Evolutionary conservation across 495 filamentous ascomycete genomes (phyloP), one percentile per base, ranked within the genome.

Genomic region (Neurospora sublineolata): DNA sequence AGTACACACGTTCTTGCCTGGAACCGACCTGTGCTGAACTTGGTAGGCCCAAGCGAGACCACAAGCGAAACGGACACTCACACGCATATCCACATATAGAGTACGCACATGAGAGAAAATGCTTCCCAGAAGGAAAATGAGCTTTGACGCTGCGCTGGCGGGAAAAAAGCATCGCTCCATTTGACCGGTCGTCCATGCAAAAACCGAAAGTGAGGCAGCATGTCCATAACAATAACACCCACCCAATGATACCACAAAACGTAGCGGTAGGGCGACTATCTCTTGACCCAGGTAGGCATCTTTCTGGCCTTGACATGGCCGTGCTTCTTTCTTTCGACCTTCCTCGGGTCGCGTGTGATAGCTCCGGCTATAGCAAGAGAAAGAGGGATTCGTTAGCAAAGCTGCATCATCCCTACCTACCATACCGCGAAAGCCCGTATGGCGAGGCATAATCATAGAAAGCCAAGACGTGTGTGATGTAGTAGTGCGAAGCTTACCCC

Each of bases 271-370:
- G 40, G 12, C 37, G 71, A 73, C 76, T 89, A 91, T 83, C 89
- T 86, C 88, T 97, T 97, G 84, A 98, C 94, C 95, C 95, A 99
- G 74, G 96, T 86, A 70, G 94, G 96, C 90, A 93, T 95, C 87
- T 99, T 99, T 82, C 95, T 91, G 52, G 95, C 94, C 86, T 98
- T 98, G 80, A 97, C 80, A 75, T 92, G 90, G 75, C 95, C 95
- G 33, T 93, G 88, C 88, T 99, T 99, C 91, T 99, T 99, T 77
- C 95, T 93, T 84, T 99, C 95, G 72, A 98, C 96, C 69, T 85
- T 89, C 80, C 94, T 92, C 46, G 91, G 87, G 87, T 99, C 94
- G 74, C 97, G 90, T 69, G 94, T 97, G 72, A 98, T 87, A 79
- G 89, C 92, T 70, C 95, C 95, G 79, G 94, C 96, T 99, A 76